A percentile compares a stretch with the other conserved stretches of the same genome.
These are phyloP conservation scores for Capsella rubella DNA, from an alignment of 441 rosid genomes.

Conservation along the genomic window DNA sequence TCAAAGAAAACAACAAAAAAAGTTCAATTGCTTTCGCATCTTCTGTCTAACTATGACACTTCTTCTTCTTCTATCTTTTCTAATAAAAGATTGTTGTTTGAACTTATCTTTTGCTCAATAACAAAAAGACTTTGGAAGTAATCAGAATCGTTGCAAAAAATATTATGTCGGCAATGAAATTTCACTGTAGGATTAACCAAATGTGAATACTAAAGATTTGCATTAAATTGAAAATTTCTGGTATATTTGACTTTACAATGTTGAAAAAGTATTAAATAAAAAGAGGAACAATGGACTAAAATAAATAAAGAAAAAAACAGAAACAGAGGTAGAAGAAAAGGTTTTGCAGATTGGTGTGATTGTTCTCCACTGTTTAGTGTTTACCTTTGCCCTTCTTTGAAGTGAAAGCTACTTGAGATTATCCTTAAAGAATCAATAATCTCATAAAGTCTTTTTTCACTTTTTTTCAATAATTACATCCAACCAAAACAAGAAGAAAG, in stretches of 20 bases:
- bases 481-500: conserved; percentile 11
- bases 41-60: conserved; percentile 14
- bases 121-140: conserved; percentile 18
- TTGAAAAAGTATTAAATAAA: conserved; percentile 2
- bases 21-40: conserved; percentile 16
- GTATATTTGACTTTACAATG: conserved; percentile 43
- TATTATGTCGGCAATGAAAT: conserved; percentile 41
- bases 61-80: conserved; percentile 8
- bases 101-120: conserved; percentile 8
- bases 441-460: conserved; percentile 11
- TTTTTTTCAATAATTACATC: conserved; percentile 20
- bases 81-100: conserved; percentile 14
- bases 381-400: conserved; percentile 34
- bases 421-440: conserved; percentile 41
- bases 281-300: neutral
- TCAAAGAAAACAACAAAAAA: conserved; percentile 8
- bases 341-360: conserved; percentile 30
- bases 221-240: conserved; percentile 21
- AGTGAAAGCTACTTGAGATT: conserved; percentile 37
- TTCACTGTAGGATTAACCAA: conserved; percentile 40
- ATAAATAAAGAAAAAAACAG: conserved; percentile 6
- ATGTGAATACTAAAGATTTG: conserved; percentile 37
- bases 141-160: conserved; percentile 22
- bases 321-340: conserved; percentile 6
- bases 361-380: conserved; percentile 23